phyloP scores from a whole-genome alignment of 2,329 filamentous ascomycete genomes.

The Xenosphaeropsis pyriputrescens region DNA sequence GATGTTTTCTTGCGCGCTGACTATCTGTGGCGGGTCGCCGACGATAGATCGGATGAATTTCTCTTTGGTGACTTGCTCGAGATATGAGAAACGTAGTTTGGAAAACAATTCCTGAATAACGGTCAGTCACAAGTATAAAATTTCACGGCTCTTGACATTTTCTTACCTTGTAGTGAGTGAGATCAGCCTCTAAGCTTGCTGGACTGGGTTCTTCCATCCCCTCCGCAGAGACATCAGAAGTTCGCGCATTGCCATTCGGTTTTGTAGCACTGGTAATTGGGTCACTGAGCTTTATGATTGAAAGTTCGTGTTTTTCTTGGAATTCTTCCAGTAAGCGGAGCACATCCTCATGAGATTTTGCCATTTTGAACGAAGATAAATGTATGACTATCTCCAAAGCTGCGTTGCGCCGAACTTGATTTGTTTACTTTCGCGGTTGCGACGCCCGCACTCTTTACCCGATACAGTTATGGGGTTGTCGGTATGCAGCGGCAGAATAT shows the following conservation, averaged over 20 bases:
- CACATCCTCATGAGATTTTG: slow-evolving; percentile 19
- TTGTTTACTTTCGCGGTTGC: no score
- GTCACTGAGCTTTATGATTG: slow-evolving; percentile 65
- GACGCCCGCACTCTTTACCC: no score
- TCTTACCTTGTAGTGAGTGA: slow-evolving; percentile 66
- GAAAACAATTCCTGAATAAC: slow-evolving; percentile 65
- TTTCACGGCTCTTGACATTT: neutral
- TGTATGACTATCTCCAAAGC: no score
- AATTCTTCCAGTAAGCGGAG: slow-evolving; percentile 36
- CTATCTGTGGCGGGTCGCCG: slow-evolving; percentile 75
- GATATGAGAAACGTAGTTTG: slow-evolving; percentile 91
- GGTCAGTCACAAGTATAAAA: neutral
- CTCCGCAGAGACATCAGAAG: slow-evolving; percentile 57
- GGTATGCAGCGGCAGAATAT: neutral
- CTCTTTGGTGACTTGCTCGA: slow-evolving; percentile 97
- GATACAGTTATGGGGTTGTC: neutral
- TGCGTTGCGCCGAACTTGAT: no score
- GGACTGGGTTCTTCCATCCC: slow-evolving; percentile 56
- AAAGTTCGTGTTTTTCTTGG: slow-evolving; percentile 44
- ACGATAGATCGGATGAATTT: slow-evolving; percentile 91
- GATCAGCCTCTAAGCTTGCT: slow-evolving; percentile 65
- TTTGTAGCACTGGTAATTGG: slow-evolving; percentile 45
- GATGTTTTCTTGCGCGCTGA: slow-evolving; percentile 69
- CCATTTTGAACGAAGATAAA: slow-evolving; percentile 6
- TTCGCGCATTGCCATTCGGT: slow-evolving; percentile 30